Conservation (phyloP, 345 rosid species). For the Murraya koenigii region DNA sequence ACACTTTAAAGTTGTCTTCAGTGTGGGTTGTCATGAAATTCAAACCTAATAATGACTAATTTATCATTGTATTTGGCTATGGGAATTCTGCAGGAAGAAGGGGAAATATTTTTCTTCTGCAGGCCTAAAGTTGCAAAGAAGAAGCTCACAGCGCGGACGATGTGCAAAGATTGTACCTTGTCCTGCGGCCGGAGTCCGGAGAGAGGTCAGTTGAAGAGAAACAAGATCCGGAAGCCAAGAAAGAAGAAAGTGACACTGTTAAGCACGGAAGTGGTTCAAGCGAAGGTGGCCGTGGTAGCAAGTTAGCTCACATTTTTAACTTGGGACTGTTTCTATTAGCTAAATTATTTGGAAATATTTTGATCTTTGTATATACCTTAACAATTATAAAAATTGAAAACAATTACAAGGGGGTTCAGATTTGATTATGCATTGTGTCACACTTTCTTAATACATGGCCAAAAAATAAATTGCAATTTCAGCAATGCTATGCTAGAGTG, state of each 20-base stretch:
- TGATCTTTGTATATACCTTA: too few relatives aligned
- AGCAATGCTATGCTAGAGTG: too few relatives aligned
- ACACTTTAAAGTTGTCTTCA: not conserved
- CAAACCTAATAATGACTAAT: not conserved
- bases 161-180: conserved; percentile 63
- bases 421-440: not conserved
- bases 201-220: conserved; percentile 54
- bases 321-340: too few relatives aligned
- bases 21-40: not conserved
- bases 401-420: too few relatives aligned
- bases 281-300: conserved; percentile 54
- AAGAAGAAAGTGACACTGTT: conserved; percentile 1
- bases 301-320: conserved; percentile 27
- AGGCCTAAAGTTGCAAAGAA: conserved; percentile 69
- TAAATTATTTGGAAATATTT: too few relatives aligned
- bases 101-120: conserved; percentile 81
- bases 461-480: too few relatives aligned
- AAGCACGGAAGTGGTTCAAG: not conserved
- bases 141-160: conserved; percentile 58
- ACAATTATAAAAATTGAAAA: too few relatives aligned
- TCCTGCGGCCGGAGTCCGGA: conserved; percentile 64
- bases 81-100: conserved; percentile 47
- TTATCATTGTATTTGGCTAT: not conserved
- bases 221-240: conserved; percentile 40
- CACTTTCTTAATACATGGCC: not conserved